Evolutionary conservation across 768 basidiomycete species (phyloP).

Genomic region (Boletus bicolor): DNA sequence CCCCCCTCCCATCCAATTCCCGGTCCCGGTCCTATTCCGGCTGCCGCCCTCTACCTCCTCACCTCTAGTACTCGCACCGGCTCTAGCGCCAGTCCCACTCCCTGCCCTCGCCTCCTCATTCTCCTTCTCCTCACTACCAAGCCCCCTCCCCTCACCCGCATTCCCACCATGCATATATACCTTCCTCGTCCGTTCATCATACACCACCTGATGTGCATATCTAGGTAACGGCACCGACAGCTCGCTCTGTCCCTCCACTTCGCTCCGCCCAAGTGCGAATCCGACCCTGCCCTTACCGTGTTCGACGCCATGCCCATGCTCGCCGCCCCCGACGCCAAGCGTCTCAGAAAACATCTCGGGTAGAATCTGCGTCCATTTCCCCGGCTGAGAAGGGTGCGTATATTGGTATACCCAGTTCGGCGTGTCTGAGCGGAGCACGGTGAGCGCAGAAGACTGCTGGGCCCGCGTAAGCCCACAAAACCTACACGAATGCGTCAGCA

Average conservation of each 20-base stretch:
- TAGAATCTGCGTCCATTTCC: constrained; percentile 62
- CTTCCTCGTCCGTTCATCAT: constrained; percentile 53
- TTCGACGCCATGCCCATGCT: neutral
- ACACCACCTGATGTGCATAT: constrained; percentile 79
- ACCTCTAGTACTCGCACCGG: neutral
- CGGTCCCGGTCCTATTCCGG: neutral
- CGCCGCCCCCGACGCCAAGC: neutral
- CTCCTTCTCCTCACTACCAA: constrained; percentile 26
- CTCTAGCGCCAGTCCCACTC: too few species aligned
- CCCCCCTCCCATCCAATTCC: constrained; percentile 2
- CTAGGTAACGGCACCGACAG: constrained; percentile 49
- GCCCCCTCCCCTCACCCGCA: constrained; percentile 41
- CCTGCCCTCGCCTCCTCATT: neutral
- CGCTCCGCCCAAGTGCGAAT: neutral
- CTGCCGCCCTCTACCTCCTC: neutral
- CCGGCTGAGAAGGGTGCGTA: constrained; percentile 45
- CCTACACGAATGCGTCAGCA: constrained; percentile 31
- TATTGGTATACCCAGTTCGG: constrained; percentile 73
- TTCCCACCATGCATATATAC: constrained; percentile 79
- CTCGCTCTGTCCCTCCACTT: constrained; percentile 19
- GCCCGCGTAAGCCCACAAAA: constrained; percentile 59
- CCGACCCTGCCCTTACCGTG: neutral
- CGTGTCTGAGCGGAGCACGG: constrained; percentile 44
- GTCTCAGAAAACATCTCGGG: constrained; percentile 29
- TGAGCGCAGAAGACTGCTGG: constrained; percentile 37